Conservation (phyloP, 208 protist genomes). For the Acanthamoeba castellanii region DNA sequence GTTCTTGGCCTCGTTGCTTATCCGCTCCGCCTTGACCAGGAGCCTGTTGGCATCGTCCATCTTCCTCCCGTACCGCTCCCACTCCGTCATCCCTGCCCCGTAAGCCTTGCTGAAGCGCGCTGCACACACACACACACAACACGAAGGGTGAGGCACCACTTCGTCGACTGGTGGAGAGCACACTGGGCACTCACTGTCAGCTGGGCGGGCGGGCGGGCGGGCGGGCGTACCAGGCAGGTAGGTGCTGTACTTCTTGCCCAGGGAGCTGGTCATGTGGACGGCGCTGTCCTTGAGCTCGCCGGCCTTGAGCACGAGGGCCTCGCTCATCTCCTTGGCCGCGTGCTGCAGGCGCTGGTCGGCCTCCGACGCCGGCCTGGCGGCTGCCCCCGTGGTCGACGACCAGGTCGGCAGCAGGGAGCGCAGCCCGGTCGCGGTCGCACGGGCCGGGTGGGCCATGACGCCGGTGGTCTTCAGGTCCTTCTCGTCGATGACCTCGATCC, state of each 20-base stretch:
- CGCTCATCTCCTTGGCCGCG: conserved; percentile 19
- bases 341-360: conserved; percentile 11
- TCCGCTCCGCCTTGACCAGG: not conserved
- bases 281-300: conserved; percentile 43
- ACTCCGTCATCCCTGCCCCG: not conserved
- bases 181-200: too few relatives aligned
- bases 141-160: too few relatives aligned
- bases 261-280: not conserved
- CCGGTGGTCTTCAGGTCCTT: not conserved
- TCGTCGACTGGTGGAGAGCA: too few relatives aligned
- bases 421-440: not conserved
- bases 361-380: not conserved
- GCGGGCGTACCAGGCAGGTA: not conserved
- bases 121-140: not conserved
- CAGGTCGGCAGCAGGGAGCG: not conserved
- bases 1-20: not conserved
- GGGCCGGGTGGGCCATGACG: not conserved
- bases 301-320: conserved; percentile 7
- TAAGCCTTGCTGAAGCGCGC: not conserved
- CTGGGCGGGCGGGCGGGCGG: not conserved
- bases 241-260: conserved; percentile 6
- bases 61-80: conserved; percentile 5
- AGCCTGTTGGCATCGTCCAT: not conserved
- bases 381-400: not conserved
- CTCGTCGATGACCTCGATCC: conserved; percentile 18